Evolutionary conservation across 1,139 yeast species (phyloP), one percentile per base, ranked within the genome.

Genomic region (Candida smagusa): DNA sequence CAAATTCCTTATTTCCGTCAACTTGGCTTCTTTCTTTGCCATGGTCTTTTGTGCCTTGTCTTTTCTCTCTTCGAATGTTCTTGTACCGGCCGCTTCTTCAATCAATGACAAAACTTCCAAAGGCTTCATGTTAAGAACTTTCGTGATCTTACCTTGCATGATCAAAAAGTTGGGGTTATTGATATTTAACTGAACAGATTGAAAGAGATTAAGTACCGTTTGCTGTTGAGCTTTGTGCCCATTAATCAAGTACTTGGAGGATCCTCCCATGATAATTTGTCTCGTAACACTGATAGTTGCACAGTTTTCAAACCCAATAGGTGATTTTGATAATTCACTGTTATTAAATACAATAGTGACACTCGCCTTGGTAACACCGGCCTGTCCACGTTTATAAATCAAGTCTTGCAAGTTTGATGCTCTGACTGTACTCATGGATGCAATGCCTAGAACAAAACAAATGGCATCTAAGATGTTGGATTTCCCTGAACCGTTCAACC

Each of bases 81-180:
- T 78, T 0, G 98, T 94, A 6, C 99, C 98, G 0, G 98, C 96
- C 0, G 98, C 98, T 63, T 94, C 99, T 63, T 92, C 98, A 43
- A 94, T 89, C 49, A 92, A 72, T 3, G 96, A 82, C 49, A 94
- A 65, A 26, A 90, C 86, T 58, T 94, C 98, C 2, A 79, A 65
- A 1, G 98, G 95, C 53, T 87, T 89, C 98, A 92, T 92, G 59
- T 94, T 92, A 54, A 94, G 73, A 42, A 94, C 97, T 58, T 94
- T 92, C 26, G 98, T 94, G 62, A 94, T 94, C 55, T 88, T 85
- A 42, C 99, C 99, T 63, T 94, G 99, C 98, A 94, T 92, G 54
- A 94, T 94, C 52, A 94, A 72, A 61, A 94, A 94, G 60, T 92
- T 94, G 26, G 98, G 98, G 54, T 92, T 92, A 58, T 94, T 92